These are phyloP conservation scores for Agrocybe praecox DNA, from an alignment of 768 basidiomycete species.

Conservation along the genomic window DNA sequence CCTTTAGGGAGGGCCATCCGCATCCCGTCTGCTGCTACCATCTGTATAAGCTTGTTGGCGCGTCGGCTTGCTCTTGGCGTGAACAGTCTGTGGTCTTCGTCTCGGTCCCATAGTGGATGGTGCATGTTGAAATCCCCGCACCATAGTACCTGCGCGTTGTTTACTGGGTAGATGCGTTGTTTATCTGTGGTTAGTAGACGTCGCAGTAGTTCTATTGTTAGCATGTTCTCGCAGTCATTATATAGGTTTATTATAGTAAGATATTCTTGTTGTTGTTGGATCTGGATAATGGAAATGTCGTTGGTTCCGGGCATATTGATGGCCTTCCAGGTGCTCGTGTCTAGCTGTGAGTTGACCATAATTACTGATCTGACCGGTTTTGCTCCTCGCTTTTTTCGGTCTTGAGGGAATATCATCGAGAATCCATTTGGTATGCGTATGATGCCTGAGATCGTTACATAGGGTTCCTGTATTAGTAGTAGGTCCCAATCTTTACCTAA, in stretches of 20 bases:
- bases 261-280: neutral
- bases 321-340: constrained; percentile 17
- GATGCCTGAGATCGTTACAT: constrained; percentile 8
- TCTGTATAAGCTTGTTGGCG: constrained; percentile 26
- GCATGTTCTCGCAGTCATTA: constrained; percentile 23
- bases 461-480: constrained; percentile 20
- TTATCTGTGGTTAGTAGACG: neutral
- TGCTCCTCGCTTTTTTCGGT: neutral
- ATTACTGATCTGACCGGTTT: constrained; percentile 14
- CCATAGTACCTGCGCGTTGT: constrained; percentile 27
- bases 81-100: constrained; percentile 34
- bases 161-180: neutral
- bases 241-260: neutral
- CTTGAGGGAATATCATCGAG: constrained; percentile 17
- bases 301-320: constrained; percentile 10
- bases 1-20: constrained; percentile 33
- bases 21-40: constrained; percentile 29
- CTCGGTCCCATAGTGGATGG: constrained; percentile 41
- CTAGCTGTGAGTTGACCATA: constrained; percentile 16
- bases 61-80: constrained; percentile 20
- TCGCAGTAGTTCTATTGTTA: constrained; percentile 14
- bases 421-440: constrained; percentile 19
- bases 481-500: constrained; percentile 12
- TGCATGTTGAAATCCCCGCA: constrained; percentile 43
- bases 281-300: constrained; percentile 17